These are phyloP conservation scores for Vanderwaltozyma polyspora DNA, from an alignment of 805 yeast species.

Conservation along the genomic window DNA sequence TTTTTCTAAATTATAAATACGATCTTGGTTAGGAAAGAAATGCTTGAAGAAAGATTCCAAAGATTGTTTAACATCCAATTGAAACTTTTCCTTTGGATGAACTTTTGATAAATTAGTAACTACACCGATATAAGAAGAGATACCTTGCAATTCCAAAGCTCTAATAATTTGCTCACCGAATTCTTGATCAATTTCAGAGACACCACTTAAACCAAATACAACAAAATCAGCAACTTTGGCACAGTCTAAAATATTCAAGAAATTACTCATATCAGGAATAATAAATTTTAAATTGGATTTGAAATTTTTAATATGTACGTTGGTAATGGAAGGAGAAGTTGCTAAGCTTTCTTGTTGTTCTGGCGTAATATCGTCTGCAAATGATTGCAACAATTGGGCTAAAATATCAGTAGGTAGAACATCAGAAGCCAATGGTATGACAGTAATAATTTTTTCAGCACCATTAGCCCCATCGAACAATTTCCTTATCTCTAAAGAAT, in stretches of 20 bases:
- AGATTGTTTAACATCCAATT: constrained; percentile 55
- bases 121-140: constrained; percentile 69
- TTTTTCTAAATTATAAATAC: constrained; percentile 58
- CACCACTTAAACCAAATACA: constrained; percentile 79
- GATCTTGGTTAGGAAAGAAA: constrained; percentile 73
- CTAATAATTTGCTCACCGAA: constrained; percentile 85
- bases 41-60: constrained; percentile 56
- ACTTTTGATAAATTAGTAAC: constrained; percentile 59
- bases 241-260: constrained; percentile 68
- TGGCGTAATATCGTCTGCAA: constrained; percentile 27
- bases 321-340: constrained; percentile 38
- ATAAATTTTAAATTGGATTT: constrained; percentile 62
- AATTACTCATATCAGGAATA: constrained; percentile 57
- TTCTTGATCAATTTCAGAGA: constrained; percentile 64
- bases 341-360: constrained; percentile 15
- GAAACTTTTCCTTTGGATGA: constrained; percentile 66
- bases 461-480: constrained; percentile 73
- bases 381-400: constrained; percentile 36
- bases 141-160: constrained; percentile 86
- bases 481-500: constrained; percentile 47
- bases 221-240: constrained; percentile 85
- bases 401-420: constrained; percentile 46
- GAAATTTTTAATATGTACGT: constrained; percentile 49
- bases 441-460: constrained; percentile 72
- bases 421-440: constrained; percentile 71